Evolutionary conservation across 2,329 filamentous ascomycete species (phyloP).

Genomic region (Hymenoscyphus albidus): DNA sequence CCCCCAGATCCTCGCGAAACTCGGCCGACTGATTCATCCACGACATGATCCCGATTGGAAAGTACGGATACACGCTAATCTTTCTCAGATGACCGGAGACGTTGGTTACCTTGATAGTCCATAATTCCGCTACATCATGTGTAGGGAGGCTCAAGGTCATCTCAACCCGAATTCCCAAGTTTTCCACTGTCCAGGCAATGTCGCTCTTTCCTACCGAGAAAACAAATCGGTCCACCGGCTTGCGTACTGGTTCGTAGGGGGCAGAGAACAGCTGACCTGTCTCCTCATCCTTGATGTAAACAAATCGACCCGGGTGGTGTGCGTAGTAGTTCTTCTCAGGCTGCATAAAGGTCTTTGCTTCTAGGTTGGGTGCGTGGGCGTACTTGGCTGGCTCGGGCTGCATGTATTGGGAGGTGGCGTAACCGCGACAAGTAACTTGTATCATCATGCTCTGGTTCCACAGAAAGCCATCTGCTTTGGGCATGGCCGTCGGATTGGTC

Average conservation of each 20-base stretch:
- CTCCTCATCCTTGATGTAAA: slow-evolving; percentile 56
- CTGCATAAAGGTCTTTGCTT: slow-evolving; percentile 58
- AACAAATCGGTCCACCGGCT: slow-evolving; percentile 44
- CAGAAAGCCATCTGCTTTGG: slow-evolving; percentile 52
- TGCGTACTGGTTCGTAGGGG: slow-evolving; percentile 52
- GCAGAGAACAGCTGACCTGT: slow-evolving; percentile 49
- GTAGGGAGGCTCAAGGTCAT: slow-evolving; percentile 50
- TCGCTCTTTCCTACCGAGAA: slow-evolving; percentile 54
- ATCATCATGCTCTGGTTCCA: slow-evolving; percentile 62
- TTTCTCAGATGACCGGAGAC: slow-evolving; percentile 42
- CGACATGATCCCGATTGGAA: slow-evolving; percentile 57
- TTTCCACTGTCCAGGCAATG: slow-evolving; percentile 50
- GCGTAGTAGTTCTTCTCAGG: slow-evolving; percentile 57
- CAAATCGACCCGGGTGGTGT: slow-evolving; percentile 56
- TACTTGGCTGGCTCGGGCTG: slow-evolving; percentile 59
- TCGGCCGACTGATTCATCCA: slow-evolving; percentile 59
- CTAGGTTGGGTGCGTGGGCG: slow-evolving; percentile 54
- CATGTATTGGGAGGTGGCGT: slow-evolving; percentile 56
- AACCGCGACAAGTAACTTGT: slow-evolving; percentile 55
- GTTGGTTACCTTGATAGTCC: slow-evolving; percentile 51
- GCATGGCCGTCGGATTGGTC: slow-evolving; percentile 51
- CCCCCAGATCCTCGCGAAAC: slow-evolving; percentile 46
- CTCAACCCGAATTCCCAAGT: slow-evolving; percentile 48
- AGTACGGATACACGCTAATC: slow-evolving; percentile 53
- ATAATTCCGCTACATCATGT: slow-evolving; percentile 52